Conservation (phyloP, 768 basidiomycete genomes). For the Collybia sordida region DNA sequence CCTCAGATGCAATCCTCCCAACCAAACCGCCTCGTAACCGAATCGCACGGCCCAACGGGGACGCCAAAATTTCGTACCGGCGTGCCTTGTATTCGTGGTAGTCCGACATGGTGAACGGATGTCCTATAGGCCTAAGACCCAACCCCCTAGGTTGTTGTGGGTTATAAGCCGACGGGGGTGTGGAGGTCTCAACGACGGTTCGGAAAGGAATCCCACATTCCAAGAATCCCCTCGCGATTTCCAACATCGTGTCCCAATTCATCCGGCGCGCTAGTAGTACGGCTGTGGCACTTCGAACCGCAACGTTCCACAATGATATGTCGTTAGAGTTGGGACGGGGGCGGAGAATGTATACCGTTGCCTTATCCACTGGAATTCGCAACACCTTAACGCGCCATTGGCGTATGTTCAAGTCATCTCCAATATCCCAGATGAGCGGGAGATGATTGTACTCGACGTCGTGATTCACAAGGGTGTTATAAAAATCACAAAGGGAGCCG, state of each 20-base stretch:
- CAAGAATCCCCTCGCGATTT: not conserved
- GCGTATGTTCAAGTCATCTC: not conserved
- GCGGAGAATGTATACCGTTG: not conserved
- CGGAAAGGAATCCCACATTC: not conserved
- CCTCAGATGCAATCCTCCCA: not conserved
- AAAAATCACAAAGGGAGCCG: too few relatives aligned
- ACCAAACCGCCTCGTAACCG: not conserved
- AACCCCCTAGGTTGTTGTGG: too few relatives aligned
- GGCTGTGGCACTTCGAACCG: not conserved
- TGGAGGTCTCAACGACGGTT: not conserved
- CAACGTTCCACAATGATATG: not conserved
- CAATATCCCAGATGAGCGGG: not conserved
- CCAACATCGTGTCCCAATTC: not conserved
- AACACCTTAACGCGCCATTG: not conserved
- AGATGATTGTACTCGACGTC: not conserved
- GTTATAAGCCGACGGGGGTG: too few relatives aligned
- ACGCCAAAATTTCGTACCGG: not conserved
- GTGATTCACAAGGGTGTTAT: not conserved
- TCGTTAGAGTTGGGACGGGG: not conserved
- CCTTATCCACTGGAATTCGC: not conserved
- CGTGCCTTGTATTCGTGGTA: not conserved
- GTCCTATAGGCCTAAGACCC: not conserved
- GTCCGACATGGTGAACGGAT: not conserved
- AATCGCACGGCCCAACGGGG: not conserved
- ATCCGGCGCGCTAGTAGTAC: not conserved